A percentile compares a stretch with the other conserved stretches of the same genome.
These are phyloP conservation scores for Lodderomyces metapsilosis DNA, from an alignment of 1,139 yeast species.

Conservation along the genomic window DNA sequence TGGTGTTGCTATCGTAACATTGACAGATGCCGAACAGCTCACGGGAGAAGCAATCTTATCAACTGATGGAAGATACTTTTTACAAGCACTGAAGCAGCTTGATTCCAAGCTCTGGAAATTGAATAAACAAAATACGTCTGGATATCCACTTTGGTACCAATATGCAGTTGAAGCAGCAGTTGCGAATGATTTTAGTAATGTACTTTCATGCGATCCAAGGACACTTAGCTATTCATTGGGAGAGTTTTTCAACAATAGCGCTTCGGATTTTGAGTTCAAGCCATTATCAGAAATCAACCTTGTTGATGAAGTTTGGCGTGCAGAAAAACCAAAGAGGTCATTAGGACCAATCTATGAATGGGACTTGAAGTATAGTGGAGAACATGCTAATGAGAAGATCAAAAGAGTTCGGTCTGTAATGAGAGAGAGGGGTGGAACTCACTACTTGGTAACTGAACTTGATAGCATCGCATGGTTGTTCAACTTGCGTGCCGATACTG, in stretches of 20 bases:
- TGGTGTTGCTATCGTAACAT: constrained; percentile 52
- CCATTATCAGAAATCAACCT: constrained; percentile 34
- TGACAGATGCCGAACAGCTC: constrained; percentile 29
- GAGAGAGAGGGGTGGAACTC: constrained; percentile 21
- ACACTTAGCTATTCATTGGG: constrained; percentile 34
- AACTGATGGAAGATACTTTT: constrained; percentile 58
- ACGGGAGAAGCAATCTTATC: constrained; percentile 48
- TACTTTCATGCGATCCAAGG: constrained; percentile 42
- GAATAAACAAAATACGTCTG: constrained; percentile 38
- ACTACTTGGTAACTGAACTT: constrained; percentile 40
- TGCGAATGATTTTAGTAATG: constrained; percentile 31
- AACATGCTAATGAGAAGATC: constrained; percentile 34
- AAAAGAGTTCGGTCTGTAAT: constrained; percentile 26
- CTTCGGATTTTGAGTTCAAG: constrained; percentile 24
- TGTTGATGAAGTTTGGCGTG: constrained; percentile 43
- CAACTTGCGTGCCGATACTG: constrained; percentile 46
- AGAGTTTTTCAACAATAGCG: constrained; percentile 30
- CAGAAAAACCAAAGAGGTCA: constrained; percentile 39
- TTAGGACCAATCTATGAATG: constrained; percentile 39
- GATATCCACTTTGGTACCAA: constrained; percentile 38
- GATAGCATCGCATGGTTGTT: constrained; percentile 60
- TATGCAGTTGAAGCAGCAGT: constrained; percentile 37
- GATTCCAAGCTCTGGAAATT: constrained; percentile 35
- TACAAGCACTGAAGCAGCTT: constrained; percentile 45
- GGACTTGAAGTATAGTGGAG: constrained; percentile 44